These are phyloP conservation scores for Pseudognaphalium luteoalbum DNA, from an alignment of 129 eudicot genomes.

Conservation along the genomic window DNA sequence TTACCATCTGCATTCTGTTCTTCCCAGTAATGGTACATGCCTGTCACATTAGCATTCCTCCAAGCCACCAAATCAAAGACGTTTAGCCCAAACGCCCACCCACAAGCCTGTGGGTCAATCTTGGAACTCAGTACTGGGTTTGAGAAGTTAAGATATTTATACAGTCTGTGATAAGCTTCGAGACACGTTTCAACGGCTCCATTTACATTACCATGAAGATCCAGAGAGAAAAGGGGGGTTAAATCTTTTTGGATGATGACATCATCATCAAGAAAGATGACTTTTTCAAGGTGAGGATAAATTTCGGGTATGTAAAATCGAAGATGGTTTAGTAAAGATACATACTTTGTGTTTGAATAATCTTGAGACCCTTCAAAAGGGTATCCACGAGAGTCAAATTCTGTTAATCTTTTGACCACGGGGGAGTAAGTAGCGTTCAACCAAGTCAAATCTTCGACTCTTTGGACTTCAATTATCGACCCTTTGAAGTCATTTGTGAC, in stretches of 20 bases:
- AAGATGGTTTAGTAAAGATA: constrained; percentile 66
- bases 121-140: constrained; percentile 75
- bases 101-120: constrained; percentile 93
- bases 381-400: constrained; percentile 41
- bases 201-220: constrained; percentile 86
- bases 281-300: constrained; percentile 81
- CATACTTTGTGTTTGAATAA: constrained; percentile 47
- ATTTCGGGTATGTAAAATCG: constrained; percentile 84
- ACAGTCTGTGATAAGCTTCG: constrained; percentile 78
- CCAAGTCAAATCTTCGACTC: constrained; percentile 72
- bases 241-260: constrained; percentile 86
- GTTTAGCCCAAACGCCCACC: constrained; percentile 95
- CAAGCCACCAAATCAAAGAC: constrained; percentile 85
- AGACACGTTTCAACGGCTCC: constrained; percentile 96
- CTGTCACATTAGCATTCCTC: constrained; percentile 73
- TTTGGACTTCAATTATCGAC: constrained; percentile 63
- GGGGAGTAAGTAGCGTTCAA: constrained; percentile 81
- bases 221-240: constrained; percentile 77
- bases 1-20: constrained; percentile 61
- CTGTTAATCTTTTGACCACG: constrained; percentile 35
- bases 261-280: constrained; percentile 84
- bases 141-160: constrained; percentile 83
- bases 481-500: constrained; percentile 70
- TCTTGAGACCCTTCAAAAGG: constrained; percentile 54
- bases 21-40: constrained; percentile 68